Evolutionary conservation across 192 early-diverging fungal species (phyloP).

Genomic region (Coemansia sp.): DNA sequence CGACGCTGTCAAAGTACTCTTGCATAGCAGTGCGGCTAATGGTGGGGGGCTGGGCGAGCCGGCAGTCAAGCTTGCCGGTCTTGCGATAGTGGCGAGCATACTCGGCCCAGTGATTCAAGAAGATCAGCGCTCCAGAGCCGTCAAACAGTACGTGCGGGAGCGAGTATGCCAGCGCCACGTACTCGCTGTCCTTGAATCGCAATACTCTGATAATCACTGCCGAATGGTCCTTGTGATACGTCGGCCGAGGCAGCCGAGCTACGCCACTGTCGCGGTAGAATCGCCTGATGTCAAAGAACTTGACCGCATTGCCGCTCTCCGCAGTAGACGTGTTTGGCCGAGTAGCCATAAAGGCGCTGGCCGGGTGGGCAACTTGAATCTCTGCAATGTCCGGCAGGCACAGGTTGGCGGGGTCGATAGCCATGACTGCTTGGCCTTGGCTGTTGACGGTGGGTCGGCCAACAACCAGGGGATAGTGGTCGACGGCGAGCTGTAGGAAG

Average conservation of each 20-base stretch:
- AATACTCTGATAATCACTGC: conserved; percentile 22
- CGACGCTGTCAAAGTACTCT: conserved; percentile 24
- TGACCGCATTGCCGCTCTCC: background rate
- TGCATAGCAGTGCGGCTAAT: conserved; percentile 24
- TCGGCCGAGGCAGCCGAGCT: conserved; percentile 18
- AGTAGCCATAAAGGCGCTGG: conserved; percentile 26
- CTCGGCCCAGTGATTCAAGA: conserved; percentile 44
- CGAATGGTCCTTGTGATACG: conserved; percentile 32
- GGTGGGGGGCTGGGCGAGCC: conserved; percentile 17
- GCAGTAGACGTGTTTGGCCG: background rate
- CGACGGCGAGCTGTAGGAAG: conserved; percentile 28
- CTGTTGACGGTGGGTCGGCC: conserved; percentile 26
- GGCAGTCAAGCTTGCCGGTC: conserved; percentile 3
- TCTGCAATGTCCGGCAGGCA: conserved; percentile 41
- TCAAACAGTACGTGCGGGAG: conserved; percentile 45
- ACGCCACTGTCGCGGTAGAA: conserved; percentile 31
- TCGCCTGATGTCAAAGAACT: conserved; percentile 41
- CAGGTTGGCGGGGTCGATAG: conserved; percentile 29
- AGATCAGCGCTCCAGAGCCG: conserved; percentile 10
- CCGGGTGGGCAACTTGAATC: conserved; percentile 20
- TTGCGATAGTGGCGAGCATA: conserved; percentile 23
- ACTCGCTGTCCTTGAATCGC: conserved; percentile 34
- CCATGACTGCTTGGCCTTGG: conserved; percentile 26
- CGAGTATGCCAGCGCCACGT: conserved; percentile 31
- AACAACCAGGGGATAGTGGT: conserved; percentile 43